Conservation (phyloP, 495 filamentous ascomycete genomes). For the Cladorrhinum samala region DNA sequence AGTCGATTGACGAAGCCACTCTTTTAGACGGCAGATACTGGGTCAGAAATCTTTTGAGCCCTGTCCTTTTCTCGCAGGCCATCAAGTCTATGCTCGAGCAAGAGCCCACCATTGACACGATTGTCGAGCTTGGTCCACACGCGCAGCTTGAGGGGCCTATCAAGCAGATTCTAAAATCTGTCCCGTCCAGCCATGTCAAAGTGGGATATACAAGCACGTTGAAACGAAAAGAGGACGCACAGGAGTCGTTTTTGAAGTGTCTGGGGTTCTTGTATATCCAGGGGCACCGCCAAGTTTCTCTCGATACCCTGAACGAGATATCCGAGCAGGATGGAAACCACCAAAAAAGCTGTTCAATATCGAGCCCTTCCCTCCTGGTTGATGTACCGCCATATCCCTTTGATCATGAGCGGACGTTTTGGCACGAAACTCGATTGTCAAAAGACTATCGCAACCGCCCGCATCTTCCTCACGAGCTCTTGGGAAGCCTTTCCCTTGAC, state of each 20-base stretch:
- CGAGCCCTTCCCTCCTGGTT: too few relatives aligned
- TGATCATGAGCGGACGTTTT: too few relatives aligned
- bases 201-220: conserved; percentile 34
- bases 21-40: conserved; percentile 4
- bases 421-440: too few relatives aligned
- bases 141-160: conserved; percentile 45
- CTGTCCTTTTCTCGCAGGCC: conserved; percentile 41
- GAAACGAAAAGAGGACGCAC: conserved; percentile 28
- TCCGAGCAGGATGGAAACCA: background rate
- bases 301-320: background rate
- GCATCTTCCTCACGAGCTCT: too few relatives aligned
- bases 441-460: too few relatives aligned
- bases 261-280: conserved; percentile 35
- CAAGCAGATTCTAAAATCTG: conserved; percentile 33
- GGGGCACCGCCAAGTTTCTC: background rate
- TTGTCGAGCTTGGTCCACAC: conserved; percentile 54
- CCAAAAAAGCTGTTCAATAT: too few relatives aligned
- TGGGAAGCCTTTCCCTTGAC: too few relatives aligned
- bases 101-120: background rate
- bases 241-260: conserved; percentile 25
- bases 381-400: too few relatives aligned
- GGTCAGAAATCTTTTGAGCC: conserved; percentile 41
- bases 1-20: background rate
- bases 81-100: conserved; percentile 13
- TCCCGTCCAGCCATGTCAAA: conserved; percentile 1